A percentile compares a stretch with the other conserved stretches of the same genome.
Evolutionary conservation across 345 rosid species (phyloP).

Genomic region (Mallotus nudiflorus): DNA sequence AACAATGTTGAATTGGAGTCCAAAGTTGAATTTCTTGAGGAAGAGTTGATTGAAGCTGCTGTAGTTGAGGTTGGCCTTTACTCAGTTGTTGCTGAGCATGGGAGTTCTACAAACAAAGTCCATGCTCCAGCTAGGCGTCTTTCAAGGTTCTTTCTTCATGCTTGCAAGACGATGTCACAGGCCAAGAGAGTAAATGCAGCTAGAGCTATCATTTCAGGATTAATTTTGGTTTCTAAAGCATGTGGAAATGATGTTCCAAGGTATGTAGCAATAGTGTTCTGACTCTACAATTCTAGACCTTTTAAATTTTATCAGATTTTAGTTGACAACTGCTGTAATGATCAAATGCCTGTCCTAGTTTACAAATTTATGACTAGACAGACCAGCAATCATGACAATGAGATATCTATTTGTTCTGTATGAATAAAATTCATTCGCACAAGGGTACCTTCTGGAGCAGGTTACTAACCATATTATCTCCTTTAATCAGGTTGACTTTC

Average conservation of each 20-base stretch:
- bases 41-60: constrained; percentile 90
- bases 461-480: constrained; percentile 13
- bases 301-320: constrained; percentile 8
- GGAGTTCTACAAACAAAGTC: constrained; percentile 77
- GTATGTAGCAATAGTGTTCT: constrained; percentile 34
- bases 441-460: neutral
- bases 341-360: neutral
- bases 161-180: constrained; percentile 52
- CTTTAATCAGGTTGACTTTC: constrained; percentile 70
- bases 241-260: constrained; percentile 95
- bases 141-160: constrained; percentile 78
- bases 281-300: constrained; percentile 1
- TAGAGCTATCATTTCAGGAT: constrained; percentile 75
- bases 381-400: neutral
- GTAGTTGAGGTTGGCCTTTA: constrained; percentile 82
- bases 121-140: constrained; percentile 93
- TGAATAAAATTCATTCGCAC: neutral
- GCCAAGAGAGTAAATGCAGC: constrained; percentile 67
- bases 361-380: neutral
- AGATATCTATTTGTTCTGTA: too few relatives aligned
- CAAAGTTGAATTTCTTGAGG: constrained; percentile 65
- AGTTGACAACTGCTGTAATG: neutral
- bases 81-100: constrained; percentile 89
- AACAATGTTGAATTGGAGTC: constrained; percentile 45
- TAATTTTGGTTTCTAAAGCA: constrained; percentile 84